Base-by-base conservation (phyloP, 2,329 filamentous ascomycete species). In the Nectriaceae sp. region DNA sequence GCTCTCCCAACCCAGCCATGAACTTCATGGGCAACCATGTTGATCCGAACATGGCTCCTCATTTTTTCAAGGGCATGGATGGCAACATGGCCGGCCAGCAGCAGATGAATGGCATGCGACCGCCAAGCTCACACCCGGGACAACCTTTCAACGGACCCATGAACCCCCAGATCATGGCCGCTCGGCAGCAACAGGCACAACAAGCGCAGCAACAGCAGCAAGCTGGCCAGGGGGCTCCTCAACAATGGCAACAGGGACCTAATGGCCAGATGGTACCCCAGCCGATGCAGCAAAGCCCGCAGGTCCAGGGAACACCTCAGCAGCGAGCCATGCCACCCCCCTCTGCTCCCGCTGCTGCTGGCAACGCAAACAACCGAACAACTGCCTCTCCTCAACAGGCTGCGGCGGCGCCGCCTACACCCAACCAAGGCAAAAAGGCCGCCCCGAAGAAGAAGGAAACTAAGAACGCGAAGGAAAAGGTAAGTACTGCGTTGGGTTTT, bases 391-490 rank as follows among this genome's bases (percentile, higher is more conserved):
- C 83, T 20, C 83, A 85, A 59, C 79, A 82, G 57, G 79, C 78
- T 53, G 82, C 78, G 50, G 79, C 83, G 5, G 87, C 86, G 29
- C 89, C 89, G 1, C 89, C 89, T 2, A 94, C 89, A 4, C 89
- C 89, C 1, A 85, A 83, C 43, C 87, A 90, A 64, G 68, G 75
- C 2, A 86, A 84, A 64, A 93, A 93, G 74, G 70, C 86, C 4
- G 84, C 82, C 26, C 87, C 88, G 1, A 91, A 90, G 69, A 93
- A 93, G 79, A 89, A 90, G 75, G 83, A 84, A 24, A 74, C 72
- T 4, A 87, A 86, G 69, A 78, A 75, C 52, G 75, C 80, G 4
- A 88, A 86, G 69, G 75, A 72, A 48, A 89, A 90, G 84, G 87
- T 89, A 79, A 73, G 74, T 62, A 21, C 22, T 35, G 36, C 26